A percentile compares a stretch with the other conserved stretches of the same genome.
These are phyloP conservation scores for Globisporangium viniferum DNA, from an alignment of 352 stramenopile genomes.

Conservation along the genomic window DNA sequence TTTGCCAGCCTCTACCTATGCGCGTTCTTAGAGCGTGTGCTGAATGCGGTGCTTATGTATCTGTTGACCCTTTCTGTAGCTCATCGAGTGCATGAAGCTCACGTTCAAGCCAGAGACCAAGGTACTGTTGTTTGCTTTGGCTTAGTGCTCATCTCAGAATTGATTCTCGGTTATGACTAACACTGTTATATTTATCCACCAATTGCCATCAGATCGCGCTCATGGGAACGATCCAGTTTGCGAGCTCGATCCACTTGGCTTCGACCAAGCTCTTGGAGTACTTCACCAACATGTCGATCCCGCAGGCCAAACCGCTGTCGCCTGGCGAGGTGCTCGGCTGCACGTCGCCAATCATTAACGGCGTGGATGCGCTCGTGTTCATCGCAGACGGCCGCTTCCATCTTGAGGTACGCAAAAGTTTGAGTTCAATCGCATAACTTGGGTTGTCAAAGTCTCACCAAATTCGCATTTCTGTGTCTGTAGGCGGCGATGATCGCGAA, in stretches of 20 bases:
- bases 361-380: constrained; percentile 96
- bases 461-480: background rate
- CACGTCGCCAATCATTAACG: constrained; percentile 93
- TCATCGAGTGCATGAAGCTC: constrained; percentile 95
- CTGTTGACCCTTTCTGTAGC: constrained; percentile 24
- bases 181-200: background rate
- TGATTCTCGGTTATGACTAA: background rate
- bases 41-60: background rate
- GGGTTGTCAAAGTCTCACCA: background rate
- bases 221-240: constrained; percentile 97
- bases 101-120: constrained; percentile 81
- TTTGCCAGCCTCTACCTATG: background rate
- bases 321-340: constrained; percentile 98
- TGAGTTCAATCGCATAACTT: too few species aligned
- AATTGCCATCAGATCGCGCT: constrained; percentile 72
- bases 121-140: constrained; percentile 21
- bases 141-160: background rate
- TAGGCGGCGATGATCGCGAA: constrained; percentile 99
- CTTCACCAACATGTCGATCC: constrained; percentile 82
- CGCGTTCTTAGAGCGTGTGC: background rate
- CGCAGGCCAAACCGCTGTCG: constrained; percentile 97
- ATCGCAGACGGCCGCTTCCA: constrained; percentile 99
- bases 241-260: constrained; percentile 87
- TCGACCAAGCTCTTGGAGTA: constrained; percentile 68
- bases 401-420: constrained; percentile 83